These are phyloP conservation scores for Brettanomyces sp. DNA, from an alignment of 805 yeast species.

Conservation along the genomic window DNA sequence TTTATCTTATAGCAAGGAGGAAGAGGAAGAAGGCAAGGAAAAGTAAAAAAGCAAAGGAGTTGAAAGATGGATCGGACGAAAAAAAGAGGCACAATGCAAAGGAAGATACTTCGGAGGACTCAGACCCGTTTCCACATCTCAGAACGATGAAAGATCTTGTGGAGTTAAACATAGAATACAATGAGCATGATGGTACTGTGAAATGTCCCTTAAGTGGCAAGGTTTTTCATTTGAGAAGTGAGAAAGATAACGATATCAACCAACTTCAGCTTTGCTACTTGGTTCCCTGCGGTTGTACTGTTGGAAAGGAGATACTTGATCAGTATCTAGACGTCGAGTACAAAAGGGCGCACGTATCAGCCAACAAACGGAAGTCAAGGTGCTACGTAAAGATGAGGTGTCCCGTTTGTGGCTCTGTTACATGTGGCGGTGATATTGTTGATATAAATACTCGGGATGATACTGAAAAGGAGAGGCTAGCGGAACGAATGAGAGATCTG, in stretches of 20 bases:
- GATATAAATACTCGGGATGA: slow-evolving; percentile 17
- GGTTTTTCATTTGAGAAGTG: slow-evolving; percentile 24
- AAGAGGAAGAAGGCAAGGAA: slow-evolving; percentile 21
- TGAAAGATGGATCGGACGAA: neutral
- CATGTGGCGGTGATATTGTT: slow-evolving; percentile 23
- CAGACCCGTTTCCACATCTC: slow-evolving; percentile 2
- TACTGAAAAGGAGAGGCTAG: slow-evolving; percentile 4
- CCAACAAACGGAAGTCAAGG: neutral
- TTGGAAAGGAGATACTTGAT: slow-evolving; percentile 24
- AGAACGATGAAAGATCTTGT: slow-evolving; percentile 16
- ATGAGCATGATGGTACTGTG: slow-evolving; percentile 14
- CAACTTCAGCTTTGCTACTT: slow-evolving; percentile 32
- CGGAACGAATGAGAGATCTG: slow-evolving; percentile 12
- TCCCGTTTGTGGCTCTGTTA: slow-evolving; percentile 30
- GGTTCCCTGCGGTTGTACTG: slow-evolving; percentile 36
- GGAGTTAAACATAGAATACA: slow-evolving; percentile 21
- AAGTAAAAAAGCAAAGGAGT: neutral
- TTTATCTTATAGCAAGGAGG: slow-evolving; percentile 30
- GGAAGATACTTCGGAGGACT: neutral
- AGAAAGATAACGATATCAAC: slow-evolving; percentile 8
- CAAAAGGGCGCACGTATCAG: neutral
- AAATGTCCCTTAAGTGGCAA: slow-evolving; percentile 31
- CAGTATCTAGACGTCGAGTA: slow-evolving; percentile 11
- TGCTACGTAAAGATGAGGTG: slow-evolving; percentile 18
- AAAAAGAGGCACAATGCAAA: neutral